Conservation (phyloP, 1,284 basidiomycete species). For the Tranzscheliella williamsii region DNA sequence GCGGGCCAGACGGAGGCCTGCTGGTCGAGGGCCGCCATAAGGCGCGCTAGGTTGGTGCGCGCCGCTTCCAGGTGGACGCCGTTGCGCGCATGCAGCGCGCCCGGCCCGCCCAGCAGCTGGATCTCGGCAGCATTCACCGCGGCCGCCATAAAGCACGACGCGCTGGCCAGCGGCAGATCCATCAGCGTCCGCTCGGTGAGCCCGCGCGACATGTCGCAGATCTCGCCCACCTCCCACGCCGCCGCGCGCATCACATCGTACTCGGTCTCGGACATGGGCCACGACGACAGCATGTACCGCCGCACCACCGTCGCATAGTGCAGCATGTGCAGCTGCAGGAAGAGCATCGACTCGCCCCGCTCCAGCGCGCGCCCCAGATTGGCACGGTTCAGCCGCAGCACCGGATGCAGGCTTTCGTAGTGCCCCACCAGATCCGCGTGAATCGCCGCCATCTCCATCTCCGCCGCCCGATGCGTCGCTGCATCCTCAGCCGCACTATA, state of each 20-base stretch:
- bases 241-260: constrained; percentile 21
- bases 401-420: constrained; percentile 24
- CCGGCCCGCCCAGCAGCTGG: constrained; percentile 7
- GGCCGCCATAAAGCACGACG: constrained; percentile 15
- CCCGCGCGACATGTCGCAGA: constrained; percentile 15
- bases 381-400: constrained; percentile 9
- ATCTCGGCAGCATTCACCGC: constrained; percentile 19
- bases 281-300: constrained; percentile 11
- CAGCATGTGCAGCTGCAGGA: constrained; percentile 29
- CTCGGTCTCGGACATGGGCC: constrained; percentile 10
- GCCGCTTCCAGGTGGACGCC: constrained; percentile 3
- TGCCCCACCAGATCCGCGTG: constrained; percentile 18
- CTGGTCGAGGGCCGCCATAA: constrained; percentile 6
- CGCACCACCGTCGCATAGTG: constrained; percentile 22
- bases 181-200: constrained; percentile 11
- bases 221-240: constrained; percentile 18
- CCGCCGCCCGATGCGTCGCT: constrained; percentile 3
- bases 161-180: constrained; percentile 17
- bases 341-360: constrained; percentile 16
- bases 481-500: background rate
- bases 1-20: constrained; percentile 30
- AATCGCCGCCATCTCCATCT: constrained; percentile 14
- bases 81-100: no score
- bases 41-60: constrained; percentile 2
- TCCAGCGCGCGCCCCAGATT: constrained; percentile 17